Evolutionary conservation across 768 basidiomycete genomes (phyloP).

Genomic region (Lactarius indigo): DNA sequence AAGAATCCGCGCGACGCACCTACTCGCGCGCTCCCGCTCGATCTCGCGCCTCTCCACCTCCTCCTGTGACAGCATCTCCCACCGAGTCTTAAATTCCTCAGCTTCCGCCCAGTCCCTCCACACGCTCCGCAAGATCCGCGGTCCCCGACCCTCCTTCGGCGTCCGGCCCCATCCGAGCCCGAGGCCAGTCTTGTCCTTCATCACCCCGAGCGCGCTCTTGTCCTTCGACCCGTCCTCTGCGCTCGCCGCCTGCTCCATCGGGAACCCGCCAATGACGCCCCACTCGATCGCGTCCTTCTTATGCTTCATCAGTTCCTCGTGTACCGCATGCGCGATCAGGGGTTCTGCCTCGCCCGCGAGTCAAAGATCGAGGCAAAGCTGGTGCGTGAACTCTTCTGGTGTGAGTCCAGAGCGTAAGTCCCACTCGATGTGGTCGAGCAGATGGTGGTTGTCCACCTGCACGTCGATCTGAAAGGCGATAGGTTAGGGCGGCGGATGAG

Average conservation of each 20-base stretch:
- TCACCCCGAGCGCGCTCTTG: slow-evolving; percentile 48
- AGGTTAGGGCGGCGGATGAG: slow-evolving; percentile 9
- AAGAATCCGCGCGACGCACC: slow-evolving; percentile 41
- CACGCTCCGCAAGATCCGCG: slow-evolving; percentile 77
- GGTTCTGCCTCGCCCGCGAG: slow-evolving; percentile 85
- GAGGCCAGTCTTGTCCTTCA: slow-evolving; percentile 81
- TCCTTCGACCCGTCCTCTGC: slow-evolving; percentile 40
- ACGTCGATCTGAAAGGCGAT: slow-evolving; percentile 83
- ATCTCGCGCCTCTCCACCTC: slow-evolving; percentile 89
- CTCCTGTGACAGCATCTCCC: slow-evolving; percentile 83
- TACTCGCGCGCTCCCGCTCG: slow-evolving; percentile 80
- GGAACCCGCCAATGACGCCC: slow-evolving; percentile 75
- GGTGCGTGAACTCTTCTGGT: slow-evolving; percentile 77
- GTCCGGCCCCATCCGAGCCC: slow-evolving; percentile 72
- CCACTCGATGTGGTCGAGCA: slow-evolving; percentile 98
- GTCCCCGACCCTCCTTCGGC: slow-evolving; percentile 75
- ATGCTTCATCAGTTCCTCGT: slow-evolving; percentile 93
- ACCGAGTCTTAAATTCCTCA: slow-evolving; percentile 83
- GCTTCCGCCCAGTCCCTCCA: slow-evolving; percentile 96
- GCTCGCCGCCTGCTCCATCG: slow-evolving; percentile 33
- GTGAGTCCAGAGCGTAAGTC: slow-evolving; percentile 89
- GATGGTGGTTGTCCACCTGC: slow-evolving; percentile 87
- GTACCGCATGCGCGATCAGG: slow-evolving; percentile 87
- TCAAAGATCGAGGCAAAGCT: slow-evolving; percentile 82
- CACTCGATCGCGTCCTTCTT: slow-evolving; percentile 95